Evolutionary conservation across 2,329 filamentous ascomycete species (phyloP).

Genomic region (Diaporthe eres): DNA sequence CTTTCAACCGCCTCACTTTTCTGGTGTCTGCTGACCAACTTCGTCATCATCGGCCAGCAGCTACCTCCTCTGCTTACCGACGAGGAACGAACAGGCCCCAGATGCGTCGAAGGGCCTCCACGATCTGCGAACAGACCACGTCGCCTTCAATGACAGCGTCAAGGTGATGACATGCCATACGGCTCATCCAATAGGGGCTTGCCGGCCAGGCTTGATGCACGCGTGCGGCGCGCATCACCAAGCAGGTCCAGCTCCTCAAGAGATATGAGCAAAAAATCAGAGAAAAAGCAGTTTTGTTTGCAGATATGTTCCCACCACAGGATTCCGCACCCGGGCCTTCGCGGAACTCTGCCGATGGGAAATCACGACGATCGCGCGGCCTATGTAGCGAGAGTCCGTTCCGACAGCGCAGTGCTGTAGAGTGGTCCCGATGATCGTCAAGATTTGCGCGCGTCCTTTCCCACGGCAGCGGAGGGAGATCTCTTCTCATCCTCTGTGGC

Average conservation of each 20-base stretch:
- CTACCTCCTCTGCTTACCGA: background rate
- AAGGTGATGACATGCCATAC: background rate
- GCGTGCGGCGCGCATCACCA: slow-evolving; percentile 8
- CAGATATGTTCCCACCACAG: slow-evolving; percentile 9
- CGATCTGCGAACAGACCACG: slow-evolving; percentile 18
- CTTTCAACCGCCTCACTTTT: slow-evolving; percentile 39
- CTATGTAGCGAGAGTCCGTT: slow-evolving; percentile 13
- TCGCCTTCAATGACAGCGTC: background rate
- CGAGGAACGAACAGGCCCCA: background rate
- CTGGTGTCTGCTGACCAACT: slow-evolving; percentile 36
- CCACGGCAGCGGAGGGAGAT: slow-evolving; percentile 1
- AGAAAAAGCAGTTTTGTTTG: slow-evolving; percentile 9
- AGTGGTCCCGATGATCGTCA: slow-evolving; percentile 26
- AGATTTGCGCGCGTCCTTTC: slow-evolving; percentile 24
- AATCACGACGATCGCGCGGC: slow-evolving; percentile 21
- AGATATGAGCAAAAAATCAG: background rate
- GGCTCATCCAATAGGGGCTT: slow-evolving; percentile 20
- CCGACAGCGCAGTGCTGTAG: slow-evolving; percentile 28
- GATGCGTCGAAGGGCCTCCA: slow-evolving; percentile 15
- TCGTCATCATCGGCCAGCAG: slow-evolving; percentile 33
- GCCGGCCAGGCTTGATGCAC: slow-evolving; percentile 20
- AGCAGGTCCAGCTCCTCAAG: background rate
- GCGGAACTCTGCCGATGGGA: slow-evolving; percentile 30
- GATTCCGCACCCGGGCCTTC: slow-evolving; percentile 24
- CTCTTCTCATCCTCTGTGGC: background rate